These are phyloP conservation scores for Phanerochaete sordida DNA, from an alignment of 768 basidiomycete genomes.

Conservation along the genomic window DNA sequence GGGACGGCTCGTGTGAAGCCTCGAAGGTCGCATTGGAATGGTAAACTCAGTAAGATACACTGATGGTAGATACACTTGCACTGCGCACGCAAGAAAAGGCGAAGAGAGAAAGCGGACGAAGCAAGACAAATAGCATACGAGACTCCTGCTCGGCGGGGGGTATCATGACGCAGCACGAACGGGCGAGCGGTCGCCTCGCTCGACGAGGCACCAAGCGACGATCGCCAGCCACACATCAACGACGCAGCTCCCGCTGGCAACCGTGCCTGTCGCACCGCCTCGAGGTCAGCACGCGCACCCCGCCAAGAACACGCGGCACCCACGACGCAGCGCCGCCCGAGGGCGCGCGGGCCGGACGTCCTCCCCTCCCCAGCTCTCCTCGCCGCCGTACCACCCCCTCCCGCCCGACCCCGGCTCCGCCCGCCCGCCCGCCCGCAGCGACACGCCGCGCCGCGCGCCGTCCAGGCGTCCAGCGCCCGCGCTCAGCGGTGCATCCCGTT, in stretches of 20 bases:
- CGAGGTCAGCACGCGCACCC: not conserved
- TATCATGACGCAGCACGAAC: too few species aligned
- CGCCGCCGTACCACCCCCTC: not conserved
- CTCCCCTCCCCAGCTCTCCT: not conserved
- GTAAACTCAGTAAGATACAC: not conserved
- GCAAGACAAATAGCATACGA: too few species aligned
- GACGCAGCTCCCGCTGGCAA: too few species aligned
- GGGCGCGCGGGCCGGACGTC: not conserved
- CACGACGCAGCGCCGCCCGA: not conserved
- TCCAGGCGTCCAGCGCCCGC: not conserved
- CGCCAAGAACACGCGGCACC: not conserved
- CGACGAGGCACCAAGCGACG: too few species aligned
- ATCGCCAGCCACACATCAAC: too few species aligned
- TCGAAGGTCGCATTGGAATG: too few species aligned
- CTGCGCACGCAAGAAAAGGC: too few species aligned
- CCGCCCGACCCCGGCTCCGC: not conserved
- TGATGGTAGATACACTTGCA: too few species aligned
- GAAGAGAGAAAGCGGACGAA: too few species aligned
- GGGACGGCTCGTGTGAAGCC: not conserved
- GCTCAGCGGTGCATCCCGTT: constrained; percentile 65
- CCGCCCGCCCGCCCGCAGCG: not conserved
- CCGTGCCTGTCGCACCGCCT: not conserved
- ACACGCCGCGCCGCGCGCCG: not conserved
- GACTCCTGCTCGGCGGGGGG: too few species aligned
- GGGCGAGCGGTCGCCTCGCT: too few species aligned